Evolutionary conservation across 129 eudicot species (phyloP), one percentile per base, ranked within the genome.

Genomic region (Dittrichia graveolens): DNA sequence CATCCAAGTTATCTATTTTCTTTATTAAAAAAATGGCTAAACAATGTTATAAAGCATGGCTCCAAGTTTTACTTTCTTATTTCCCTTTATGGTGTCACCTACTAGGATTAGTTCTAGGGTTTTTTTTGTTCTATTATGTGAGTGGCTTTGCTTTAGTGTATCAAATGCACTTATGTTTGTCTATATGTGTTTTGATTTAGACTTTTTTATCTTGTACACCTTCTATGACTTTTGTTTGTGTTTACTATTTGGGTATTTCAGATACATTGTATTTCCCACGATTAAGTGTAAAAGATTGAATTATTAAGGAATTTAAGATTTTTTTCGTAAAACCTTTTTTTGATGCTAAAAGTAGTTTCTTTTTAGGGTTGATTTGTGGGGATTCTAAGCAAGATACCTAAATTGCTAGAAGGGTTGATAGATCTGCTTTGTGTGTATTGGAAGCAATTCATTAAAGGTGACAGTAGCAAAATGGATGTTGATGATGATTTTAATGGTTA

Each of bases 361-460:
- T n/a, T 44, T 54, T 67, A 66, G 57, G 57, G 54, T 71, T 62
- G 47, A 77, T 63, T 62, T 78, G 53, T 74, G 80, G 83, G 61
- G 44, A 44, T 45, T 67, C 69, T 68, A 69, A 39, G 82, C 83
- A 41, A 79, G 92, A 81, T 81, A 87, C 84, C 87, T 87, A 85
- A 89, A 72, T 82, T 84, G 89, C 78, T 71, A 60, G 75, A 75
- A 63, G 92, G 61, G 15, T 79, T 84, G 65, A 87, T 87, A 89
- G 82, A 87, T 85, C 84, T 84, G 67, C 72, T 84, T 61, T 87
- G 89, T 31, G 82, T 84, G 37, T 87, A 89, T 55, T 87, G 85
- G 89, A 87, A 80, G 85, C 91, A 88, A 16, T 80, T 86, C 63
- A 56, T 62, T 49, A 83, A 82, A 61, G 63, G 65, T 56, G 72